Base-by-base conservation (phyloP, 2,329 filamentous ascomycete genomes). In the Stagonosporopsis tanaceti region DNA sequence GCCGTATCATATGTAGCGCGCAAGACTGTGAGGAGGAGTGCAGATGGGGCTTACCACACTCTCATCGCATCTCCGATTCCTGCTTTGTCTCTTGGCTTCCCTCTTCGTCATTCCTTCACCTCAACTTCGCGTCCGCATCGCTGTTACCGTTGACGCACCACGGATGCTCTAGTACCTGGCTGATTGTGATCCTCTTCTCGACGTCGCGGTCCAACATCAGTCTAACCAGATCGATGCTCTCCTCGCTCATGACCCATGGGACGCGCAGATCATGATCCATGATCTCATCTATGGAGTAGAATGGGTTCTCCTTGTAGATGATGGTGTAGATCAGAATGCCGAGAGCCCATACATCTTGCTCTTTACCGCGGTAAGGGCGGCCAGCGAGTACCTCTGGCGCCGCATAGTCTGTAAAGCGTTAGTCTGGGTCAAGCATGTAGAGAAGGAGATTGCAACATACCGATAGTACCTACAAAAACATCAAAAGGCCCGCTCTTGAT, bases 251-350 rank as follows among this genome's bases (percentile, higher is more conserved):
- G 32, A 90, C 85, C 75, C 91, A 97, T 0, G 95, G 95, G 27
- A 99, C 89, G 45, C 95, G 87, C 57, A 99, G 82, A 68, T 97
- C 94, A 71, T 94, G 93, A 75, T 99, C 95, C 86, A 98, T 96
- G 72, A 99, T 99, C 81, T 99, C 95, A 76, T 99, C 95, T 70
- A 98, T 95, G 77, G 91, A 96, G 84, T 98, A 98, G 77, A 97
- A 99, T 0, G 95, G 94, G 73, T 99, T 99, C 79, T 99, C 95
- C 80, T 98, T 99, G 84, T 99, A 99, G 71, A 98, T 90, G 72
- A 99, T 97, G 27, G 95, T 99, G 81, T 99, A 99, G 14, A 99
- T 86, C 25, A 99, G 85, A 70, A 99, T 98, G 24, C 95, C 95
- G 15, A 99, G 84, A 0, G 95, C 95, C 95, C 95, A 99, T 28